Evolutionary conservation across 495 filamentous ascomycete species (phyloP), one percentile per base, ranked within the genome.

Genomic region (Schizothecium vesticola): DNA sequence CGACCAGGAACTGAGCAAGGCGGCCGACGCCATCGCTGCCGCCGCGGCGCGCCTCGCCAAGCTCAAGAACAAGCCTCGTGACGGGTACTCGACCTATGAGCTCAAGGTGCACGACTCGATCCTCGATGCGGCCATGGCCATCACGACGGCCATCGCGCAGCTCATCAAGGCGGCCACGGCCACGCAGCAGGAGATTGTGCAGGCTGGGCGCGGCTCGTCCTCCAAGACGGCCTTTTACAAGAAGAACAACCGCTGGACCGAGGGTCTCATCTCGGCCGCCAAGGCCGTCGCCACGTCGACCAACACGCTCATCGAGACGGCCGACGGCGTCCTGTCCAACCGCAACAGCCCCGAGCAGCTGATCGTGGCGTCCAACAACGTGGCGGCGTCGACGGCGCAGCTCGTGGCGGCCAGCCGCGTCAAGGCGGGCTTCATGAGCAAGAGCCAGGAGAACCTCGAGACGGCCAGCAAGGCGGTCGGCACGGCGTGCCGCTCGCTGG

Each of bases 161-260:
- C 86, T 99, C 62, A 97, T 99, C 86, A 94, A 95, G 80, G 96
- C 95, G 8, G 95, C 95, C 68, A 97, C 96, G 2, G 89, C 86
- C 43, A 94, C 93, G 2, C 95, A 99, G 76, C 90, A 97, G 76
- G 95, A 99, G 79, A 99, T 99, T 74, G 95, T 99, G n/a, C 89
- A 92, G 58, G 92, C 97, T 75, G 95, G 95, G 19, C 89, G 92
- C 13, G 95, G 95, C 64, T 90, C 88, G 65, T 91, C 92, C 51
- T 95, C 93, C 55, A 86, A 88, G 25, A 94, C 94, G n/a, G 92
- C 93, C 43, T 99, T 98, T 84, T 99, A 99, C 88, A 99, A 99
- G 86, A 97, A 97, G 82, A 96, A 97, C 84, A 87, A 87, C 78
- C 89, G 95, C 56, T 99, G 95, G 95, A 98, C 95, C 0, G 96